Evolutionary conservation across 352 stramenopile genomes (phyloP), one percentile per base, ranked within the genome.

Genomic region (Elongisporangium prolatum): DNA sequence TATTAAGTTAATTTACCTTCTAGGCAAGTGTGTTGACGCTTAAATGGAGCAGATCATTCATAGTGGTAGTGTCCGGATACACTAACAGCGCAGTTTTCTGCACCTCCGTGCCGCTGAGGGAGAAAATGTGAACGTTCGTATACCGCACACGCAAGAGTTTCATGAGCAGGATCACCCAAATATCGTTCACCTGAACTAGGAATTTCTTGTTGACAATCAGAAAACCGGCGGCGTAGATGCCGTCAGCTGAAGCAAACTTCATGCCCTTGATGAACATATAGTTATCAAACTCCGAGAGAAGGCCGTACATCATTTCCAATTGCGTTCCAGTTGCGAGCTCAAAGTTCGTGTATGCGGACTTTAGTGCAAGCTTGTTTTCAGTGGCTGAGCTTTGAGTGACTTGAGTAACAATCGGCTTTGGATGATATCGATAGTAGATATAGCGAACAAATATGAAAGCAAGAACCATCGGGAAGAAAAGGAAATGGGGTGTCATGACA

Each of bases 171-270:
- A 59, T 59, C 9, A 24, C 7, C 9, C 18, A 24, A 9, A 59
- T 54, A 40, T 67, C 60, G 44, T 58, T 56, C 8, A 52, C 55
- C 7, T 53, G 48, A 25, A 67, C 52, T 2, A 67, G 40, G 38
- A 59, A 67, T 24, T 61, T 61, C 24, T 50, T 50, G 50, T 67
- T 53, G n/a, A 56, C 54, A 14, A 67, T 55, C 20, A 67, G 54
- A 25, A 54, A 67, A 7, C 60, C 54, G 17, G 37, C 57, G 24
- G 24, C 56, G 34, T 54, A 67, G 52, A 67, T 61, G 8, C 60
- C 63, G 17, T 64, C 61, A 6, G 63, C 54, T 16, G 63, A 70
- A 24, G 63, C 63, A 22, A 65, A 70, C 50, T 50, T 59, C 50
- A 70, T 59, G 25, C 58, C 63, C 40, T 64, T 64, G 59, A 64